Percentiles rank a stretch among this genome's conserved stretches.
These are phyloP conservation scores for Puccinia hordei DNA, from an alignment of 1,284 basidiomycete species.

Conservation along the genomic window DNA sequence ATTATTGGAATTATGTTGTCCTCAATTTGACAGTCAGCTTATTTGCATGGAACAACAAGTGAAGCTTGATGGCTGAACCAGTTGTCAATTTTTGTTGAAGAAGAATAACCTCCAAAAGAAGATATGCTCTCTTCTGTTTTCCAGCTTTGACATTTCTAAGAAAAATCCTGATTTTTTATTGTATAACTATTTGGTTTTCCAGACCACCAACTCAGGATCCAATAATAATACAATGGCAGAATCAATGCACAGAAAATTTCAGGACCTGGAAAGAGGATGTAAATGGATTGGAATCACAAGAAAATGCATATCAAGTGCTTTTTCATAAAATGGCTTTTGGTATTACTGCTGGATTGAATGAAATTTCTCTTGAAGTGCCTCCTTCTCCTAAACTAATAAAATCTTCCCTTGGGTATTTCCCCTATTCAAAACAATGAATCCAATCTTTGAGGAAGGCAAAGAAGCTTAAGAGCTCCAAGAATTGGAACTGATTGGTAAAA, in stretches of 20 bases:
- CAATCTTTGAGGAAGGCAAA: neutral
- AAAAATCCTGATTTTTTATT: neutral
- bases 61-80: neutral
- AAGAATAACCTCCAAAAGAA: neutral
- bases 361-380: slow-evolving; percentile 5
- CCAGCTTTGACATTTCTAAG: neutral
- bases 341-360: neutral
- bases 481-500: too few relatives aligned
- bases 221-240: too few relatives aligned
- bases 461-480: too few relatives aligned
- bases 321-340: too few relatives aligned
- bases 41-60: slow-evolving; percentile 1
- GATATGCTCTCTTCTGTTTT: neutral
- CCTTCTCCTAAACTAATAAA: too few relatives aligned
- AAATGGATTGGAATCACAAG: too few relatives aligned
- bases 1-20: neutral
- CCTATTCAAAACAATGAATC: neutral
- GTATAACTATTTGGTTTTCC: neutral
- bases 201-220: too few relatives aligned
- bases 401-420: too few relatives aligned
- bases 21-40: neutral
- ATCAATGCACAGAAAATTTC: too few relatives aligned
- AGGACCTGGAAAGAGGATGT: too few relatives aligned
- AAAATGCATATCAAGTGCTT: too few relatives aligned
- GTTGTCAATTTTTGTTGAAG: neutral